Evolutionary conservation across 1,139 yeast genomes (phyloP).

Genomic region (Scheffersomyces lignicola): DNA sequence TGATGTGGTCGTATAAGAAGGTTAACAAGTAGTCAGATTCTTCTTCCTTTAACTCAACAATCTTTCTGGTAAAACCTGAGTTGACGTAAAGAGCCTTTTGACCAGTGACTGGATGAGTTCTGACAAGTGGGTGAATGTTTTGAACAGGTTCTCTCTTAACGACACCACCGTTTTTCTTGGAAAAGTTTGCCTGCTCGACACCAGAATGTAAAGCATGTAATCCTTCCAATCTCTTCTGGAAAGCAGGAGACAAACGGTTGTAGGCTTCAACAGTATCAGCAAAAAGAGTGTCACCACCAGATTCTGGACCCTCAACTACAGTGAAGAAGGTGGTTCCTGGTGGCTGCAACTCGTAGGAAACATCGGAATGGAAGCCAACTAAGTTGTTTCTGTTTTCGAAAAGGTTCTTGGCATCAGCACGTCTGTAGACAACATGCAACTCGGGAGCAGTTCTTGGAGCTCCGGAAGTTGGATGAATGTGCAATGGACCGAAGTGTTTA

Average conservation of each 20-base stretch:
- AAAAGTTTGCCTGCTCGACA: conserved; percentile 61
- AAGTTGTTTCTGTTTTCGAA: conserved; percentile 35
- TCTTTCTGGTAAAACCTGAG: conserved; percentile 60
- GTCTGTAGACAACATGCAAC: conserved; percentile 60
- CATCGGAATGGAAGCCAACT: conserved; percentile 66
- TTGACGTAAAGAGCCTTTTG: conserved; percentile 60
- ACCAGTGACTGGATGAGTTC: conserved; percentile 65
- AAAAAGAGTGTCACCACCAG: conserved; percentile 78
- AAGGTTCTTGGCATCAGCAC: conserved; percentile 32
- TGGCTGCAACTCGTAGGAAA: conserved; percentile 69
- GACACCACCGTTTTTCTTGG: conserved; percentile 55
- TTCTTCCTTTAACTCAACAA: conserved; percentile 63
- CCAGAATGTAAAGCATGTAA: conserved; percentile 69
- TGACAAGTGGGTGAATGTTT: conserved; percentile 63
- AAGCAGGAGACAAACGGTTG: conserved; percentile 62
- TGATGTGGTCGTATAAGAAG: conserved; percentile 53
- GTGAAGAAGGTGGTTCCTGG: conserved; percentile 66
- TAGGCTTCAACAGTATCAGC: conserved; percentile 66
- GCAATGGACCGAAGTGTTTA: conserved; percentile 64
- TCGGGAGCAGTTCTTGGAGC: conserved; percentile 61
- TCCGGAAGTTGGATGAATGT: conserved; percentile 74
- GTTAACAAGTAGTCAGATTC: conserved; percentile 59
- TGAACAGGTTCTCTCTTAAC: conserved; percentile 64
- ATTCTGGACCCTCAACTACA: conserved; percentile 58
- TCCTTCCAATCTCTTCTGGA: conserved; percentile 55